These are phyloP conservation scores for Nakaseomyces sp. DNA, from an alignment of 1,139 yeast species.

Conservation along the genomic window DNA sequence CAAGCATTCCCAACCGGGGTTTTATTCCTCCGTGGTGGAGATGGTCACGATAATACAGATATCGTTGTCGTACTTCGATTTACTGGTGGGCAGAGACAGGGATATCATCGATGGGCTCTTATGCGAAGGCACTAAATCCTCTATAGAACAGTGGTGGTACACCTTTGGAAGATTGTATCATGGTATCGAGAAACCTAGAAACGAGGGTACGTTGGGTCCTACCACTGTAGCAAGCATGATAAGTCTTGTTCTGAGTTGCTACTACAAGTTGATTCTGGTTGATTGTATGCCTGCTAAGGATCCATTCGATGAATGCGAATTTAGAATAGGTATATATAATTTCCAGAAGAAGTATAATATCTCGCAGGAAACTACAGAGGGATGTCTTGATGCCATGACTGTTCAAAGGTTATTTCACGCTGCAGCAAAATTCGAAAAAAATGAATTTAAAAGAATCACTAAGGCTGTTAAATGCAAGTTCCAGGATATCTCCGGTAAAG, in stretches of 20 bases:
- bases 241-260: slow-evolving; percentile 60
- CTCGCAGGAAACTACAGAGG: background rate
- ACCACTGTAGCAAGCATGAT: slow-evolving; percentile 54
- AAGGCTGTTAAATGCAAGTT: slow-evolving; percentile 66
- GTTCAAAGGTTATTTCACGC: slow-evolving; percentile 49
- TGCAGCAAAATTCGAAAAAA: slow-evolving; percentile 44
- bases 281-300: slow-evolving; percentile 80
- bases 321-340: slow-evolving; percentile 50
- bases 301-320: slow-evolving; percentile 67
- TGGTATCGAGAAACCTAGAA: slow-evolving; percentile 33
- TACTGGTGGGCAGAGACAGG: slow-evolving; percentile 44
- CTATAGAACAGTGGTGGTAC: slow-evolving; percentile 76
- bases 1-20: slow-evolving; percentile 2
- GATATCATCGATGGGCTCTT: slow-evolving; percentile 71
- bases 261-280: slow-evolving; percentile 59
- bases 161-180: slow-evolving; percentile 57
- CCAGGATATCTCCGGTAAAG: slow-evolving; percentile 48
- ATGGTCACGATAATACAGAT: slow-evolving; percentile 67
- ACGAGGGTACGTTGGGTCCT: slow-evolving; percentile 51
- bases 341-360: slow-evolving; percentile 64
- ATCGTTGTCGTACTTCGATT: slow-evolving; percentile 66
- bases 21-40: slow-evolving; percentile 44
- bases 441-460: slow-evolving; percentile 54
- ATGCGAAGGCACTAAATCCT: slow-evolving; percentile 67
- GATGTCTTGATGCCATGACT: slow-evolving; percentile 51